A percentile compares a stretch with the other conserved stretches of the same genome.
Evolutionary conservation across 129 eudicot genomes (phyloP).

Genomic region (Logfia minima): DNA sequence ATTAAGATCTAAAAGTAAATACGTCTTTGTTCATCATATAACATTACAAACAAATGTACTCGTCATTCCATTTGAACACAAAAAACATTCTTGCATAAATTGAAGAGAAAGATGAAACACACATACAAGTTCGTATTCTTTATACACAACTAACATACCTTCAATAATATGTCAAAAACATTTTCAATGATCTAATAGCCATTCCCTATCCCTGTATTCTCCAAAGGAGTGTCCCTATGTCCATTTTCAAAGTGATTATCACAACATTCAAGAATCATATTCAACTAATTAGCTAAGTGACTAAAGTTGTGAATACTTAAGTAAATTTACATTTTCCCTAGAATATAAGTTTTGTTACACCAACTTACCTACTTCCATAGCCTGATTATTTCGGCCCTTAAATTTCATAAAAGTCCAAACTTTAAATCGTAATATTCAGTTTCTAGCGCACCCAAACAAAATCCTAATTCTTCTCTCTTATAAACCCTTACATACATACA

Average conservation of each 20-base stretch:
- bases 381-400: no score
- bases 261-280: no score
- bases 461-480: background rate
- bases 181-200: background rate
- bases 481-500: background rate
- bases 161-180: background rate
- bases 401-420: background rate
- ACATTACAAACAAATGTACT: background rate
- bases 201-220: background rate
- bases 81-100: background rate
- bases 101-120: background rate
- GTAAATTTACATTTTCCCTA: slow-evolving; percentile 9
- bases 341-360: background rate
- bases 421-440: background rate
- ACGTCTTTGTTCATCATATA: no score
- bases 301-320: no score
- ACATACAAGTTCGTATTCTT: background rate
- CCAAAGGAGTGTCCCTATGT: background rate
- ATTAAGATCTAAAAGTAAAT: no score
- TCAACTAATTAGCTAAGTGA: no score
- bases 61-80: background rate
- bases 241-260: background rate
- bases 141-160: background rate
- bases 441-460: background rate
- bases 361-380: background rate